These are phyloP conservation scores for Arthrocladium fulminans DNA, from an alignment of 2,329 filamentous ascomycete genomes.

Conservation along the genomic window DNA sequence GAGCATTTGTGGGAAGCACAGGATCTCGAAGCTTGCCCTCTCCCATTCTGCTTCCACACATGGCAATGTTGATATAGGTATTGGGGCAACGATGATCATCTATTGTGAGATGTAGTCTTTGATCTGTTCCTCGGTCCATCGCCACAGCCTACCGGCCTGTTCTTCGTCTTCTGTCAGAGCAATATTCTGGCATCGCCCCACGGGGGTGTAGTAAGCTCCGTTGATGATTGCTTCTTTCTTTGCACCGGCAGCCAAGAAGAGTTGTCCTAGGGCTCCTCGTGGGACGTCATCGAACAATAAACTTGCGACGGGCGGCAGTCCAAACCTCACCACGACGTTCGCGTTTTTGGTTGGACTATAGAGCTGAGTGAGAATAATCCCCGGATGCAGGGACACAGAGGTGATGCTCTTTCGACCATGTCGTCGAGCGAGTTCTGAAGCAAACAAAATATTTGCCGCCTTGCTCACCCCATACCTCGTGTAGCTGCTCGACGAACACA, in stretches of 20 bases:
- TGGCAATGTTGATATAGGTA: background rate
- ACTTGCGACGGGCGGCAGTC: conserved; percentile 17
- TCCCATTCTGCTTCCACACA: background rate
- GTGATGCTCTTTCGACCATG: conserved; percentile 32
- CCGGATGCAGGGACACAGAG: conserved; percentile 43
- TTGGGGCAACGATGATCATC: background rate
- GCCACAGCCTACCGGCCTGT: conserved; percentile 26
- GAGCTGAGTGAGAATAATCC: conserved; percentile 35
- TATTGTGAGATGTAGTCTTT: background rate
- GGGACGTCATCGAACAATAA: conserved; percentile 27
- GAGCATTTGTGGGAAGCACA: background rate
- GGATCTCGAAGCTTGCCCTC: background rate
- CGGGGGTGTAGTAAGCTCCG: conserved; percentile 37
- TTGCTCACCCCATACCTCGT: conserved; percentile 45
- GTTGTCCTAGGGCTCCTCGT: conserved; percentile 33
- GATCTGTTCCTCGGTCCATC: conserved; percentile 29
- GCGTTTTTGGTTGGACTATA: conserved; percentile 27
- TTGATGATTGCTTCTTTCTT: conserved; percentile 30
- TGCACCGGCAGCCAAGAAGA: conserved; percentile 32
- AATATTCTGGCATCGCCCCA: conserved; percentile 25
- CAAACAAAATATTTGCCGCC: conserved; percentile 42
- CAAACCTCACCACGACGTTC: conserved; percentile 22
- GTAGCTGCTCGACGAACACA: conserved; percentile 32
- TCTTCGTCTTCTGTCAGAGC: conserved; percentile 23
- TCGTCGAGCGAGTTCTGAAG: conserved; percentile 37